Percentiles rank a stretch among this genome's conserved stretches.
Conservation (phyloP, 768 basidiomycete genomes). For the Termitomyces sp. region DNA sequence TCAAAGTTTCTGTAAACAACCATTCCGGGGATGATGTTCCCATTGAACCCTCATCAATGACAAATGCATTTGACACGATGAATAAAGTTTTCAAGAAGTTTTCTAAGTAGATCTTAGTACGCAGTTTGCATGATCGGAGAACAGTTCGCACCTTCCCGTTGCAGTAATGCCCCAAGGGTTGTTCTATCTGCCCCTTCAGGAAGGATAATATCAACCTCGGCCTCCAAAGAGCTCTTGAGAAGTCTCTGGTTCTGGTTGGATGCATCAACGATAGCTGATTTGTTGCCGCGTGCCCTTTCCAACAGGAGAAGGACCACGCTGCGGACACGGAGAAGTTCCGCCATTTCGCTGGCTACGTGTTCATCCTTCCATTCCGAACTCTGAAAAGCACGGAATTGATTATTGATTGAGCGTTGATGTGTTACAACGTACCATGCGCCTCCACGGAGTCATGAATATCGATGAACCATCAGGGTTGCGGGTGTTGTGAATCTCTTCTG, state of each 20-base stretch:
- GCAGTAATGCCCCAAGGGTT: conserved; percentile 26
- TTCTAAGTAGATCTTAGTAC: conserved; percentile 33
- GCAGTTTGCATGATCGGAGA: not conserved
- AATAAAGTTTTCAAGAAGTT: conserved; percentile 66
- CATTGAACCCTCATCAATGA: conserved; percentile 42
- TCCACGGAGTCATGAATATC: conserved; percentile 72
- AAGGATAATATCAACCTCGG: conserved; percentile 61
- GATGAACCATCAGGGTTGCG: conserved; percentile 38
- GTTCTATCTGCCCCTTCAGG: conserved; percentile 28
- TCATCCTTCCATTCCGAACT: conserved; percentile 56
- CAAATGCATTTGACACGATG: conserved; percentile 68
- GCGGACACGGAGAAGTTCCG: conserved; percentile 54
- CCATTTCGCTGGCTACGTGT: conserved; percentile 58
- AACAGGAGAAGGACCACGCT: conserved; percentile 57
- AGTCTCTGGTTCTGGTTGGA: conserved; percentile 25
- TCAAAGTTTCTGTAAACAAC: conserved; percentile 40
- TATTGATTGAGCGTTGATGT: not conserved
- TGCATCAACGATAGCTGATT: conserved; percentile 41
- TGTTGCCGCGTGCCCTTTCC: conserved; percentile 71
- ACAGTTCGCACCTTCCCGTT: conserved; percentile 39
- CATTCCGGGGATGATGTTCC: conserved; percentile 38
- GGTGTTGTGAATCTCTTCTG: conserved; percentile 76
- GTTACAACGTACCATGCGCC: conserved; percentile 47
- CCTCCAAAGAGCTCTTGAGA: conserved; percentile 75
- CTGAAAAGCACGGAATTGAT: conserved; percentile 25